Evolutionary conservation across 768 basidiomycete species (phyloP).

Genomic region (Lactifluus echinatus): DNA sequence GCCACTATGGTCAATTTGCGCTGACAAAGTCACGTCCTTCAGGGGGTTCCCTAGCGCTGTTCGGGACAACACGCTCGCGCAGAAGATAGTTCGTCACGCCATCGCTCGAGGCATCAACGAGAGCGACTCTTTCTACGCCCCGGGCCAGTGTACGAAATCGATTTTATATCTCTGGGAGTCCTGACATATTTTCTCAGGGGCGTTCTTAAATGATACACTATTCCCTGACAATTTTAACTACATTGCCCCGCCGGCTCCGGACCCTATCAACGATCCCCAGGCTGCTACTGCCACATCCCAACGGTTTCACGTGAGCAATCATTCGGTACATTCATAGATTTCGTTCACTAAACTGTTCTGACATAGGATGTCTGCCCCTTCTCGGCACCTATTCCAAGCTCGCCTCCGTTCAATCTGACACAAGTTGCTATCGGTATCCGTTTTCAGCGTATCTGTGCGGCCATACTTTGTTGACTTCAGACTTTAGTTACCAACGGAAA

Average conservation of each 20-base stretch:
- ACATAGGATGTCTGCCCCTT: conserved; percentile 29
- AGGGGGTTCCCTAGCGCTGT: conserved; percentile 52
- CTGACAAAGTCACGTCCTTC: neutral
- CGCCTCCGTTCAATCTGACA: conserved; percentile 16
- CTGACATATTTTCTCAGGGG: conserved; percentile 18
- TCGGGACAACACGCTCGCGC: conserved; percentile 48
- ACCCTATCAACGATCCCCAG: conserved; percentile 25
- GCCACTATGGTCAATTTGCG: neutral
- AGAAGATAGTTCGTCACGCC: conserved; percentile 47
- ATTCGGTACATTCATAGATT: neutral
- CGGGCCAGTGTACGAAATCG: conserved; percentile 42
- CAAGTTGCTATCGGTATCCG: conserved; percentile 16
- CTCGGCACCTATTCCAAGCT: conserved; percentile 1
- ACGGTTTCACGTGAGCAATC: conserved; percentile 27
- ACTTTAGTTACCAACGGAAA: conserved; percentile 19
- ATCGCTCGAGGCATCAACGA: conserved; percentile 38
- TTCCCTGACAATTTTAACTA: conserved; percentile 27
- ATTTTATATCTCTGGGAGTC: neutral
- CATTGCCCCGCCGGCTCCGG: conserved; percentile 24
- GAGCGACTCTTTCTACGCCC: conserved; percentile 37
- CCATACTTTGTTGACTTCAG: neutral
- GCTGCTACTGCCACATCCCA: conserved; percentile 28
- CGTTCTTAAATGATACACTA: conserved; percentile 29
- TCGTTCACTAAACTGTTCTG: neutral
- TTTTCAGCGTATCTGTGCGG: neutral